Percentiles rank a stretch among this genome's conserved stretches.
Conservation (phyloP, 2,329 filamentous ascomycete genomes). For the Teratosphaeria epicoccoides region DNA sequence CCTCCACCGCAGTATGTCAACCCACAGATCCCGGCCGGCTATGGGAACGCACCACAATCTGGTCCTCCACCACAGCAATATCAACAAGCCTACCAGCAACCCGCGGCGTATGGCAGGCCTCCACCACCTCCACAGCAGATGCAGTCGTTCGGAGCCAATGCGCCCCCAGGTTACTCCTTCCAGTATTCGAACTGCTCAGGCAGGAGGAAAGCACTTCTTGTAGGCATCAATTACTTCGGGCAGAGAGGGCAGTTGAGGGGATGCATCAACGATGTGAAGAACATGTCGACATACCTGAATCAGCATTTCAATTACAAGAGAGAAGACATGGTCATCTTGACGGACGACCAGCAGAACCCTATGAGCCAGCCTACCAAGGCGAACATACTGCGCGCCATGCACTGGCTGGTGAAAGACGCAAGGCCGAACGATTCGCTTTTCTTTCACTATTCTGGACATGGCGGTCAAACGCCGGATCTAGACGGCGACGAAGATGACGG, state of each 20-base stretch:
- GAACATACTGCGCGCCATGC: conserved; percentile 92
- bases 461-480: conserved; percentile 68
- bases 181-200: conserved; percentile 90
- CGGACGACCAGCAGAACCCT: conserved; percentile 91
- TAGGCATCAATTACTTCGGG: conserved; percentile 94
- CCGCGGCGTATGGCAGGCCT: conserved; percentile 16
- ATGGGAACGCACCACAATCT: conserved; percentile 26
- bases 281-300: conserved; percentile 86
- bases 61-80: conserved; percentile 9
- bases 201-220: conserved; percentile 74
- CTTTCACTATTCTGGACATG: conserved; percentile 90
- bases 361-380: conserved; percentile 96
- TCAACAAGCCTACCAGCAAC: conserved; percentile 11
- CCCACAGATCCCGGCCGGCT: conserved; percentile 37
- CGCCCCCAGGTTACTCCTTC: conserved; percentile 70
- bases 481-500: conserved; percentile 75
- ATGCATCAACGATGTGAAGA: conserved; percentile 95
- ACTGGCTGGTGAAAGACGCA: conserved; percentile 93
- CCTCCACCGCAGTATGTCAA: conserved; percentile 21
- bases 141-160: conserved; percentile 68
- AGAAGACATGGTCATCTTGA: conserved; percentile 94
- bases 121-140: conserved; percentile 25
- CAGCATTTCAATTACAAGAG: conserved; percentile 84
- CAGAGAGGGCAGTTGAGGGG: conserved; percentile 83
- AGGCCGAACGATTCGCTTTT: conserved; percentile 88